Evolutionary conservation across 805 yeast genomes (phyloP).

Genomic region (Kregervanrija pseudodelftensis): DNA sequence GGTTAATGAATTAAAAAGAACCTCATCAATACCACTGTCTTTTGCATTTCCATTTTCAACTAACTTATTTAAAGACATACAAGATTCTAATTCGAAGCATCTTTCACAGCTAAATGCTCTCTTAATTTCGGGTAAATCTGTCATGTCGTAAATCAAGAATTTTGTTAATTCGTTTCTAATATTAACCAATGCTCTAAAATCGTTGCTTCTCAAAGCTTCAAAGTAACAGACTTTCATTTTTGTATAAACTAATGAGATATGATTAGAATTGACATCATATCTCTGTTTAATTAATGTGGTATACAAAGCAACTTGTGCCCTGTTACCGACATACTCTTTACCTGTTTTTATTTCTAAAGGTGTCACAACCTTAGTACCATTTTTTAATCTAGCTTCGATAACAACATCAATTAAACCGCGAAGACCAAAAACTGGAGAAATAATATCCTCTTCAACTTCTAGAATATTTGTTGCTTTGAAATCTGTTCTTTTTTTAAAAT

Average conservation of each 20-base stretch:
- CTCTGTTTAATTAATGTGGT: constrained; percentile 73
- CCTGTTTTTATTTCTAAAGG: constrained; percentile 95
- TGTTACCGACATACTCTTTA: constrained; percentile 54
- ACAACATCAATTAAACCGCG: constrained; percentile 90
- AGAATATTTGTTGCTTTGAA: constrained; percentile 57
- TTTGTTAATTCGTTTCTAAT: constrained; percentile 65
- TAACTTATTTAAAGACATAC: constrained; percentile 60
- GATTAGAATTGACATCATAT: constrained; percentile 59
- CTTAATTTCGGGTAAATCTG: constrained; percentile 47
- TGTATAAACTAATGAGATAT: constrained; percentile 69
- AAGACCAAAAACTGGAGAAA: constrained; percentile 88
- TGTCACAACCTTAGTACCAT: constrained; percentile 44
- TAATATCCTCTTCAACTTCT: constrained; percentile 84
- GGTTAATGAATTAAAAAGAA: constrained; percentile 42
- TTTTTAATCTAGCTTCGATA: constrained; percentile 45
- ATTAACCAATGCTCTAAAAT: constrained; percentile 61
- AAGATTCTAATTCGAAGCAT: constrained; percentile 49
- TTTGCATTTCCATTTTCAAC: constrained; percentile 51
- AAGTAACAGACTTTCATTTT: constrained; percentile 40
- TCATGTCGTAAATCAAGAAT: constrained; percentile 42
- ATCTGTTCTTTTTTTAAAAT: constrained; percentile 22
- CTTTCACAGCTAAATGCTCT: constrained; percentile 50
- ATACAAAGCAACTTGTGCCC: constrained; percentile 82
- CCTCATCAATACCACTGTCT: constrained; percentile 44
- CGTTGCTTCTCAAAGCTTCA: constrained; percentile 41